Percentiles rank a stretch among this genome's conserved stretches.
Conservation (phyloP, 306 rosid species). For the Crotalaria pallida region DNA sequence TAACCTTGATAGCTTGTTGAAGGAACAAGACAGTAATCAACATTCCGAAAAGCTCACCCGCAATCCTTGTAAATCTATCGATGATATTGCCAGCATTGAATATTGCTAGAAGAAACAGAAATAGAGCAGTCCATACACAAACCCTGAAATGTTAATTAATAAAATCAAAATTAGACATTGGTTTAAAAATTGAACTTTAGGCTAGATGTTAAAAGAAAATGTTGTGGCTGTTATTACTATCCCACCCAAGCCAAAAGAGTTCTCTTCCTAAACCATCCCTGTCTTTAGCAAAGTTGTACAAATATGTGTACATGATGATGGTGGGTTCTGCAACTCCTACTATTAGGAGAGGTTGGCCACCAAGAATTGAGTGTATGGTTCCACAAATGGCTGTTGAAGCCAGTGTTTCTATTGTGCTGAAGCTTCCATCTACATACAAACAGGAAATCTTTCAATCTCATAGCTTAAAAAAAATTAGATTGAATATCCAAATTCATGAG, state of each 20-base stretch:
- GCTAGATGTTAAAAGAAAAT: not conserved
- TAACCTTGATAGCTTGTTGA: conserved; percentile 84
- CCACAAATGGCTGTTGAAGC: conserved; percentile 92
- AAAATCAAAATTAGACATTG: conserved; percentile 6
- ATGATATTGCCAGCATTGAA: conserved; percentile 70
- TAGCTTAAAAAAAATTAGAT: not conserved
- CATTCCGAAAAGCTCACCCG: conserved; percentile 88
- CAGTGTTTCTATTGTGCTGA: conserved; percentile 84
- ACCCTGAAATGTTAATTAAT: conserved; percentile 74
- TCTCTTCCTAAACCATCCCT: conserved; percentile 50
- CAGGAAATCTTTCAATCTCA: conserved; percentile 12
- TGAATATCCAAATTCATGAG: no score
- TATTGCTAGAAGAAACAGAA: conserved; percentile 64
- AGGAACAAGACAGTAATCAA: conserved; percentile 74
- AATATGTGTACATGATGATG: conserved; percentile 75
- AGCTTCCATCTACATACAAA: conserved; percentile 57
- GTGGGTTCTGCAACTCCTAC: conserved; percentile 98
- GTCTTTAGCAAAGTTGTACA: conserved; percentile 65
- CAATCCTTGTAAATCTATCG: conserved; percentile 76
- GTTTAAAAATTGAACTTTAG: not conserved
- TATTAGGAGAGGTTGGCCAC: conserved; percentile 82
- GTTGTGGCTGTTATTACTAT: conserved; percentile 56
- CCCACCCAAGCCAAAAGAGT: conserved; percentile 85
- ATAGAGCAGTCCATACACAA: conserved; percentile 79
- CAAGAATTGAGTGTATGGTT: conserved; percentile 75